Conservation (phyloP, 768 basidiomycete genomes). For the Lyophyllum atratum region DNA sequence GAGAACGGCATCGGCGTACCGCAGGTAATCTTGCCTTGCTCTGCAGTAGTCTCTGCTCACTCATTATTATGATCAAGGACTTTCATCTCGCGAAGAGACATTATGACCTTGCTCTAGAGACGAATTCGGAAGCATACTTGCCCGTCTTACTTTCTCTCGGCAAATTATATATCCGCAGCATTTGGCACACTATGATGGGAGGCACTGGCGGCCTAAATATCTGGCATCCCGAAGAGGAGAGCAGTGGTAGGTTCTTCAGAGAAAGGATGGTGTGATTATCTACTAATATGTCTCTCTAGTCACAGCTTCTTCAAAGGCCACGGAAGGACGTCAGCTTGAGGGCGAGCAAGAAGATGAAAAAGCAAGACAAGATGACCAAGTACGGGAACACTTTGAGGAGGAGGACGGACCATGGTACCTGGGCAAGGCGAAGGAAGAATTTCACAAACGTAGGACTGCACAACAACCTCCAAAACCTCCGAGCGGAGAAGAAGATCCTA, state of each 20-base stretch:
- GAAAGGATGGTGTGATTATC: background rate
- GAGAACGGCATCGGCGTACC: constrained; percentile 93
- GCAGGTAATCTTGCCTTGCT: constrained; percentile 48
- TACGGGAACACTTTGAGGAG: constrained; percentile 38
- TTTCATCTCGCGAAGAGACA: constrained; percentile 96
- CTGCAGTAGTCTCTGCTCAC: background rate
- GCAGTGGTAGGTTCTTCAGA: constrained; percentile 29
- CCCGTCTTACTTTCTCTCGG: constrained; percentile 82
- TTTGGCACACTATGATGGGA: constrained; percentile 81
- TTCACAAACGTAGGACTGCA: constrained; percentile 54
- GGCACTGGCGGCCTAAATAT: constrained; percentile 68
- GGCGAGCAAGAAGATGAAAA: constrained; percentile 32
- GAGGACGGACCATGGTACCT: constrained; percentile 81
- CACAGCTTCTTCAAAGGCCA: constrained; percentile 17
- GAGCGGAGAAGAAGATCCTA: constrained; percentile 67
- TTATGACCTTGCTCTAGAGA: constrained; percentile 88
- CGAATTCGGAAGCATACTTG: constrained; percentile 86
- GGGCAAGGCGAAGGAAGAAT: constrained; percentile 81
- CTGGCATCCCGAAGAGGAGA: constrained; percentile 62
- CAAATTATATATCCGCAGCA: constrained; percentile 79
- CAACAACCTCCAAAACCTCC: constrained; percentile 34
- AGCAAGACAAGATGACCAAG: constrained; percentile 31
- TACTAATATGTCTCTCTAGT: constrained; percentile 1
- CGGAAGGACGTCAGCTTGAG: constrained; percentile 42
- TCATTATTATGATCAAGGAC: constrained; percentile 52